These are phyloP conservation scores for Mycogone perniciosa DNA, from an alignment of 2,329 filamentous ascomycete species.

Conservation along the genomic window DNA sequence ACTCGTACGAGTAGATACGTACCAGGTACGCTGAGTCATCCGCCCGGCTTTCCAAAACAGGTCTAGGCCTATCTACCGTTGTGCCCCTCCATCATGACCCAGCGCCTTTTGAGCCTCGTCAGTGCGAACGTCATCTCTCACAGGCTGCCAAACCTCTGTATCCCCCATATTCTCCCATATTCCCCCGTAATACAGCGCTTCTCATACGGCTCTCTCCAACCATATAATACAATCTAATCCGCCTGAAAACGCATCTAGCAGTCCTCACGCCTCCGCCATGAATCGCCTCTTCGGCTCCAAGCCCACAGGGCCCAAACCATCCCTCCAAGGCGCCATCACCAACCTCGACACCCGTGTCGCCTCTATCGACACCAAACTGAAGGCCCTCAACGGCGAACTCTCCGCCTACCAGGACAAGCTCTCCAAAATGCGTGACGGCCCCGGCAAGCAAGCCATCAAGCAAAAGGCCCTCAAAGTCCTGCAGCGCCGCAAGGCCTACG, in stretches of 20 bases:
- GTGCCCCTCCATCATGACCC: constrained; percentile 6
- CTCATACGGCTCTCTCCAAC: background rate
- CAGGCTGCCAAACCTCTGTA: background rate
- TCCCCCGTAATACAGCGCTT: background rate
- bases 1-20: no score
- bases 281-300: constrained; percentile 93
- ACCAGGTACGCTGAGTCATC: constrained; percentile 1
- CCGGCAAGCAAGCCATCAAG: constrained; percentile 86
- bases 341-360: constrained; percentile 82
- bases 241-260: background rate
- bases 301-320: constrained; percentile 81
- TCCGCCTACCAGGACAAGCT: constrained; percentile 82
- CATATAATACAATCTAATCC: background rate
- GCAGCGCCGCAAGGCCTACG: constrained; percentile 89
- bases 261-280: constrained; percentile 49
- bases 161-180: background rate
- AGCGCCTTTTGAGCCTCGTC: constrained; percentile 8
- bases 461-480: constrained; percentile 92
- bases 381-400: constrained; percentile 85
- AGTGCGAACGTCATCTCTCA: constrained; percentile 12
- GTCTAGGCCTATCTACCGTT: background rate
- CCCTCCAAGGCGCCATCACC: constrained; percentile 72
- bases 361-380: constrained; percentile 88
- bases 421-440: constrained; percentile 88
- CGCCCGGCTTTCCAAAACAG: background rate